phyloP scores from a whole-genome alignment of 257 asterid species.

The Pogostemon cablin region DNA sequence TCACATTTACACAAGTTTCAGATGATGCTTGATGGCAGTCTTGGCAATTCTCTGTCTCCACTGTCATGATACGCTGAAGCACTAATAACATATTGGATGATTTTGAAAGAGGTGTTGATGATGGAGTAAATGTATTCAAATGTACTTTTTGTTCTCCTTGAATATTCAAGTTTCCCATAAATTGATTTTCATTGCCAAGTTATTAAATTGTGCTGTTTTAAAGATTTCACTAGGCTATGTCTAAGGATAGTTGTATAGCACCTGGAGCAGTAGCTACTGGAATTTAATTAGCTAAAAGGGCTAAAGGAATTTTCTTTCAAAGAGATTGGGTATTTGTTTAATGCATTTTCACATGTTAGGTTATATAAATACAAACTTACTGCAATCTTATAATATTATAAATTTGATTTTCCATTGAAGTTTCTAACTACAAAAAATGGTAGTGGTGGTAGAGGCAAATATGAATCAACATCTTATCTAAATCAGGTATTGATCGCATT shows the following conservation, averaged over 20 bases:
- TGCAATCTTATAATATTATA: background rate
- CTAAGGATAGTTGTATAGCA: slow-evolving; percentile 88
- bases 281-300: slow-evolving; percentile 81
- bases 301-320: slow-evolving; percentile 88
- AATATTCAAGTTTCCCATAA: slow-evolving; percentile 4
- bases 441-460: background rate
- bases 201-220: slow-evolving; percentile 4
- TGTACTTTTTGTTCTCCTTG: slow-evolving; percentile 37
- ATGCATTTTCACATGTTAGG: background rate
- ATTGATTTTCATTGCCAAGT: slow-evolving; percentile 9
- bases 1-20: slow-evolving; percentile 64
- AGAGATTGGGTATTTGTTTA: slow-evolving; percentile 85
- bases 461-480: background rate
- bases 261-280: slow-evolving; percentile 99
- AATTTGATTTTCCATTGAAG: no score
- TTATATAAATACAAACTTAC: background rate
- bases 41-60: slow-evolving; percentile 89
- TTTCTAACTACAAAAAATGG: no score
- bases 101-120: slow-evolving; percentile 93
- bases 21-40: slow-evolving; percentile 71
- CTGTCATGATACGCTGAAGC: slow-evolving; percentile 92
- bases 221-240: slow-evolving; percentile 74
- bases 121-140: slow-evolving; percentile 95
- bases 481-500: background rate
- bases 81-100: slow-evolving; percentile 95